Evolutionary conservation across 345 rosid genomes (phyloP).

Genomic region (Rubroshorea leprosula): DNA sequence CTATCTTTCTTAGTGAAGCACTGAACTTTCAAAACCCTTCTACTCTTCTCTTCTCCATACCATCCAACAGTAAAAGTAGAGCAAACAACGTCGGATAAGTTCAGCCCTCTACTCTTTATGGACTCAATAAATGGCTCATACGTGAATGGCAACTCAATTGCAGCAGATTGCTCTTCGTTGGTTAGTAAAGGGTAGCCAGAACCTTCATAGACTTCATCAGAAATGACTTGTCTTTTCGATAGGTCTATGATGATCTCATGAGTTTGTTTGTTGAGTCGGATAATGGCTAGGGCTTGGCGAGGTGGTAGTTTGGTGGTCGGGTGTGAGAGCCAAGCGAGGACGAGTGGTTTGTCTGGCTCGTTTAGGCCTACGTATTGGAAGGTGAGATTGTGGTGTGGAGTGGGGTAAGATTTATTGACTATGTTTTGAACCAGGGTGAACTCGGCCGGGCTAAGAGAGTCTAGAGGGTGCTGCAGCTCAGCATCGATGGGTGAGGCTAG

Average conservation of each 20-base stretch:
- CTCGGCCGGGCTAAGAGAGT: constrained; percentile 23
- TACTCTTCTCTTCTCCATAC: constrained; percentile 21
- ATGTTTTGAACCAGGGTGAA: constrained; percentile 19
- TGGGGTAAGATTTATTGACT: constrained; percentile 8
- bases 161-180: constrained; percentile 13
- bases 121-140: constrained; percentile 27
- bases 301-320: constrained; percentile 12
- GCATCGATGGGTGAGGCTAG: neutral
- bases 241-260: constrained; percentile 26
- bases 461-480: constrained; percentile 21
- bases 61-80: constrained; percentile 25
- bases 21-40: constrained; percentile 6
- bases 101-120: constrained; percentile 16
- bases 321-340: constrained; percentile 23
- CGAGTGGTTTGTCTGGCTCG: constrained; percentile 26
- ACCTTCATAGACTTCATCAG: constrained; percentile 17
- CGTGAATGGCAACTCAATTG: constrained; percentile 14
- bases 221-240: constrained; percentile 10
- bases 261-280: constrained; percentile 23
- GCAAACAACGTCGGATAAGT: constrained; percentile 23
- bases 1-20: constrained; percentile 14
- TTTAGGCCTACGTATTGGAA: constrained; percentile 35
- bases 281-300: constrained; percentile 28
- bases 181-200: constrained; percentile 25
- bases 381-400: constrained; percentile 8